phyloP scores from a whole-genome alignment of 1,284 basidiomycete species.

The Porodaedalea pini region DNA sequence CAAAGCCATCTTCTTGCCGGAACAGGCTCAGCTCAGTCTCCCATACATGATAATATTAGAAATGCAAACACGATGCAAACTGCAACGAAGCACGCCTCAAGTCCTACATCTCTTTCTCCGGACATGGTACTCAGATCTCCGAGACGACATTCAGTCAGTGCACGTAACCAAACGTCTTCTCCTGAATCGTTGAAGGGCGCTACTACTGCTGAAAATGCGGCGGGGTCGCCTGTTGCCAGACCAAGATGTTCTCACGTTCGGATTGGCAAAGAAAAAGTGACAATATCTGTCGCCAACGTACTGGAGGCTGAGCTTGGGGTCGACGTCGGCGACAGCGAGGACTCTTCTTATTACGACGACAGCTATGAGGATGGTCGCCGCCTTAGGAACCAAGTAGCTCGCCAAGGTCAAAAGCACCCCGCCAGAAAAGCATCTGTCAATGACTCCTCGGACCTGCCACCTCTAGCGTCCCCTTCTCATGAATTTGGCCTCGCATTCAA shows the following conservation, averaged over 20 bases:
- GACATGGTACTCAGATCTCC: slow-evolving; percentile 2
- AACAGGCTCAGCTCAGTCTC: neutral
- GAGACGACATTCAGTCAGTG: neutral
- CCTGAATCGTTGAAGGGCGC: neutral
- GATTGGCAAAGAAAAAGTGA: slow-evolving; percentile 19
- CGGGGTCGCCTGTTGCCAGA: neutral
- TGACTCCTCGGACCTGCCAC: slow-evolving; percentile 10
- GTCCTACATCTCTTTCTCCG: slow-evolving; percentile 8
- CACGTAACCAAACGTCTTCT: neutral
- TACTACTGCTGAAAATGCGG: neutral
- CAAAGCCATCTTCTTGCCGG: neutral
- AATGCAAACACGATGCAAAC: neutral
- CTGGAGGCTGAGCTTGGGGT: slow-evolving; percentile 19
- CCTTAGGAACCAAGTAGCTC: neutral
- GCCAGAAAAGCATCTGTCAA: neutral
- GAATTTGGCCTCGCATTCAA: slow-evolving; percentile 1
- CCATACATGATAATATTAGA: neutral
- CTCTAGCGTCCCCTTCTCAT: neutral
- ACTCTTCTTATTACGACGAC: slow-evolving; percentile 17
- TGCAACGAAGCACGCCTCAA: neutral
- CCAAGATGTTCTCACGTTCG: slow-evolving; percentile 13
- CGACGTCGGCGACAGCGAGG: slow-evolving; percentile 18
- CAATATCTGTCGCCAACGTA: slow-evolving; percentile 20
- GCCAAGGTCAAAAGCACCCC: neutral
- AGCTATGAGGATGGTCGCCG: slow-evolving; percentile 7